Conservation (phyloP, 495 filamentous ascomycete species). For the Aspergillus steynii region DNA sequence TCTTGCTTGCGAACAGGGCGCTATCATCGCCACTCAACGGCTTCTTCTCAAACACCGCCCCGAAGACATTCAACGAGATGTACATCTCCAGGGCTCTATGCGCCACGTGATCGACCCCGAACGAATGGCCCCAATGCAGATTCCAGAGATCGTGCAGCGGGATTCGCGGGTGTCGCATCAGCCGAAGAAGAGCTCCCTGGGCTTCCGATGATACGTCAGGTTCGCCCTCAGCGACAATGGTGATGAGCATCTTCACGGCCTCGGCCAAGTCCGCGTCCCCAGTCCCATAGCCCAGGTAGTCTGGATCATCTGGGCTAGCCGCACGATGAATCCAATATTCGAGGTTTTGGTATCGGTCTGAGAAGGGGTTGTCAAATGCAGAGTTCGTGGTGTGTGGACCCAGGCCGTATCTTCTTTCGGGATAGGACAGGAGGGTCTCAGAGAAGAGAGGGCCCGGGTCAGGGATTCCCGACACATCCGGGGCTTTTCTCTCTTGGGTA, state of each 20-base stretch:
- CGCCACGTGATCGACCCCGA: constrained; percentile 1
- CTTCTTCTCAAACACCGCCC: background rate
- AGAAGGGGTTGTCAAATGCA: constrained; percentile 1
- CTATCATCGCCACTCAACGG: no score
- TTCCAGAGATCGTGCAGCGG: background rate
- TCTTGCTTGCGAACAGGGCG: background rate
- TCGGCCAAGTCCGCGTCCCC: constrained; percentile 4
- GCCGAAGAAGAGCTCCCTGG: background rate
- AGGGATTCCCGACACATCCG: background rate
- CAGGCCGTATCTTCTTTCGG: constrained; percentile 5
- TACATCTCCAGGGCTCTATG: constrained; percentile 4
- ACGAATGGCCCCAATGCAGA: constrained; percentile 7
- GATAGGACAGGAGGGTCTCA: background rate
- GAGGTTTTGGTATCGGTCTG: background rate
- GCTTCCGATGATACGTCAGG: no score
- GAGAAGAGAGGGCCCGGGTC: background rate
- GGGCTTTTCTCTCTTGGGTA: constrained; percentile 8
- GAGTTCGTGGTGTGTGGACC: constrained; percentile 7
- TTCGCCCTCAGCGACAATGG: background rate
- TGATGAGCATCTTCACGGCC: constrained; percentile 11
- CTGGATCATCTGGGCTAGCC: no score
- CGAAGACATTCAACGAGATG: constrained; percentile 3
- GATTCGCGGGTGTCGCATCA: background rate
- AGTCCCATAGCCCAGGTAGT: background rate
- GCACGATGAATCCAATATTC: constrained; percentile 7